Evolutionary conservation across 441 rosid genomes (phyloP), one percentile per base, ranked within the genome.

Genomic region (Aleurites moluccanus): DNA sequence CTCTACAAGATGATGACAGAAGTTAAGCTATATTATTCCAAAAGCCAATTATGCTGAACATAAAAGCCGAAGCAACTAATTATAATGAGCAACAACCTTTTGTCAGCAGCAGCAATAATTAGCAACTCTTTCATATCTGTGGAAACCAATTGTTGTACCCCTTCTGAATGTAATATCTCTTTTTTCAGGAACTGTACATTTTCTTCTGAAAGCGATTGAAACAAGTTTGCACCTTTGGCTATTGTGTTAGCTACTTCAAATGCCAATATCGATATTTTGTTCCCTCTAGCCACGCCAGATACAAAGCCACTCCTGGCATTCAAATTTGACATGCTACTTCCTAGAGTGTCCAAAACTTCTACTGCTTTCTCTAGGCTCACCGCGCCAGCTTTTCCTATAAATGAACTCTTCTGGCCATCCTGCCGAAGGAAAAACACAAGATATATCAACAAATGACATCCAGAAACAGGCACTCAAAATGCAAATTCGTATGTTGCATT

Each of bases 211-310:
- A 92, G 85, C 79, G 97, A 90, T 64, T 86, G 93, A 77, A 90
- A 75, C 81, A 93, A 84, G 66, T 76, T 85, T 70, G 92, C 89
- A 62, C 94, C 98, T 85, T 92, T 93, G 57, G 92, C 83, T 75
- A 93, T 87, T 9, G 98, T 93, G 66, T 93, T 93, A 18, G 98
- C 98, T 13, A 93, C 94, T 87, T 93, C 98, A 73, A 91, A 93
- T 45, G 98, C 91, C 78, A 91, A 76, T 75, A 93, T 88, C 47
- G 78, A 69, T 56, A 91, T 84, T 73, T 72, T 88, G 72, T 81
- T 80, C 78, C 91, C 89, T 73, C 87, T 90, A 1, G 85, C 77
- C 64, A 80, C 55, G 45, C 91, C 92, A 27, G 97, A 56, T 67
- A 79, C 62, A 82, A 88, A 92, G 53, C 92, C 92, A 61, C 82